Percentiles rank a stretch among this genome's conserved stretches.
Evolutionary conservation across 352 stramenopile genomes (phyloP).

Genomic region (Globisporangium nagaii): DNA sequence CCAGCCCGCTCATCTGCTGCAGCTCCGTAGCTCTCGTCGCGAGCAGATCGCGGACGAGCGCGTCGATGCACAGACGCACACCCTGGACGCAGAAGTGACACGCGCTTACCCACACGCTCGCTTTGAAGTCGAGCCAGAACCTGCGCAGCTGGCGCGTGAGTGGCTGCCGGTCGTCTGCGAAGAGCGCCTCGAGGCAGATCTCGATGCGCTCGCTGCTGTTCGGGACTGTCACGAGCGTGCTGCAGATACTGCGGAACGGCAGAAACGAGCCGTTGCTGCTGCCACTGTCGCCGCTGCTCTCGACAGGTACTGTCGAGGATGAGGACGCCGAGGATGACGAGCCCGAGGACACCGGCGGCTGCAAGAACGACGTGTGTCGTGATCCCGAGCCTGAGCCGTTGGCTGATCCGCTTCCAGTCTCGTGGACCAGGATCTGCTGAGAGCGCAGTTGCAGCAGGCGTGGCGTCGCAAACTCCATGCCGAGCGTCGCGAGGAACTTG

Average conservation of each 20-base stretch:
- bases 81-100: constrained; percentile 17
- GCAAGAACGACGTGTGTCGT: constrained; percentile 8
- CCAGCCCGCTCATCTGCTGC: constrained; percentile 39
- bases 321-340: constrained; percentile 17
- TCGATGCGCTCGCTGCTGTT: constrained; percentile 25
- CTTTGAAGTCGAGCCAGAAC: constrained; percentile 49
- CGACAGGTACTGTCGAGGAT: constrained; percentile 7
- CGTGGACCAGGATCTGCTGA: constrained; percentile 39
- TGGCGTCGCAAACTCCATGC: constrained; percentile 36
- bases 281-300: constrained; percentile 11
- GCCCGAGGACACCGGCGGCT: not conserved
- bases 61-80: constrained; percentile 24
- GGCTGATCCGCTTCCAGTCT: constrained; percentile 17
- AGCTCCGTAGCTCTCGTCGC: constrained; percentile 29
- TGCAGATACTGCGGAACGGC: constrained; percentile 48
- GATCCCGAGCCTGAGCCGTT: not conserved
- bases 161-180: constrained; percentile 32
- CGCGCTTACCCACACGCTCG: constrained; percentile 22
- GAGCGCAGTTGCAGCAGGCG: constrained; percentile 44
- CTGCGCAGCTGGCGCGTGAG: constrained; percentile 30
- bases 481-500: constrained; percentile 26
- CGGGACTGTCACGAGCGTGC: constrained; percentile 25
- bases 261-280: constrained; percentile 24
- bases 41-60: constrained; percentile 28
- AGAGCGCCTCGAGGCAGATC: constrained; percentile 41